Conservation (phyloP, 2,329 filamentous ascomycete species). For the Canariomyces notabilis region DNA sequence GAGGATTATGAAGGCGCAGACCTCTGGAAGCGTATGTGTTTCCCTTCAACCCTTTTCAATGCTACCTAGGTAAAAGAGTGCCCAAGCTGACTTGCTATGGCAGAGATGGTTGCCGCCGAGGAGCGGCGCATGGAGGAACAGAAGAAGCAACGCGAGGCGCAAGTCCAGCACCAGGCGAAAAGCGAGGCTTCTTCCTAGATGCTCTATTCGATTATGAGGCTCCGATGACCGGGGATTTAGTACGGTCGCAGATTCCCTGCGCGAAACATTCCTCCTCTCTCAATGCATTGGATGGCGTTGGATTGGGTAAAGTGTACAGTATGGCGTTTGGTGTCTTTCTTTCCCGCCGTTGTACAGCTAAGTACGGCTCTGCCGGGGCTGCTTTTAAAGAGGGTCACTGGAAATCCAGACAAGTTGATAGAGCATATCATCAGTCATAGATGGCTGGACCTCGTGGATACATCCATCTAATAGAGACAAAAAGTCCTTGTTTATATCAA, state of each 20-base stretch:
- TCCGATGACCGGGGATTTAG: neutral
- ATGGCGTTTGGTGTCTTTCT: neutral
- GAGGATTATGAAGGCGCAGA: slow-evolving; percentile 86
- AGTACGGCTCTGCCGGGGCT: neutral
- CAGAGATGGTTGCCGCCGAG: slow-evolving; percentile 79
- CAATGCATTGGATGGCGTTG: neutral
- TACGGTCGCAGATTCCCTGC: neutral
- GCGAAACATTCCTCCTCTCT: neutral
- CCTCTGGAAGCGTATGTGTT: slow-evolving; percentile 74
- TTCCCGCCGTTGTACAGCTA: neutral
- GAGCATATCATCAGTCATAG: slow-evolving; percentile 13
- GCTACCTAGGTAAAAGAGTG: neutral
- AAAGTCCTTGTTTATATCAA: neutral
- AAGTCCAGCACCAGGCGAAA: slow-evolving; percentile 15
- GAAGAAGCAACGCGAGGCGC: slow-evolving; percentile 33
- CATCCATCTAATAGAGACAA: neutral
- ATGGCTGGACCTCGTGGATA: slow-evolving; percentile 5
- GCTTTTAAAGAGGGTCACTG: neutral
- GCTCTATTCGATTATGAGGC: neutral
- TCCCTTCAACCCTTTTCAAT: neutral
- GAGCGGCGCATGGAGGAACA: slow-evolving; percentile 52
- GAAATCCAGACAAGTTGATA: slow-evolving; percentile 1
- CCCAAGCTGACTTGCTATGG: slow-evolving; percentile 11
- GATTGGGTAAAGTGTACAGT: neutral
- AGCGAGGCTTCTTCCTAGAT: slow-evolving; percentile 20